Base-by-base conservation (phyloP, 2,329 filamentous ascomycete species). In the Colletotrichum tamarilloi region DNA sequence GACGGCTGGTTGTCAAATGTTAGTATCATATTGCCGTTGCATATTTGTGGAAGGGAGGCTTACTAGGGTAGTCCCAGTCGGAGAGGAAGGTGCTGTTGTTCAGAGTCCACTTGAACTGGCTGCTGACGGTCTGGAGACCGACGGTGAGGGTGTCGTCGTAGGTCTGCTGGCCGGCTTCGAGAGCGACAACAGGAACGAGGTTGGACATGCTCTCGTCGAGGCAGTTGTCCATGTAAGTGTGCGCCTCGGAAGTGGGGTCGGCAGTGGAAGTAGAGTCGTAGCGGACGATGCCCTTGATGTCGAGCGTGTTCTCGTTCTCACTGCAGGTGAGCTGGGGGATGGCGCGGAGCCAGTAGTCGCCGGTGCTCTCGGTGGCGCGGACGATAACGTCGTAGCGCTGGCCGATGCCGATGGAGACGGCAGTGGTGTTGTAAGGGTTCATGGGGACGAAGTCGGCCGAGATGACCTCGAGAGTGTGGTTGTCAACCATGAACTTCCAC, bases 381-480 rank as follows among this genome's bases (percentile, higher is more conserved):
- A 88, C 81, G 28, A 89, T 78, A 5, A 88, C 76, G 72, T 88
- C 86, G 75, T 86, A 86, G 4, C 86, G 81, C 75, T 85, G 83
- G 3, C 81, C 89, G 56, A 89, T 85, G 32, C 81, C 85, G 19
- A 91, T 82, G 24, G 81, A 86, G 22, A 91, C 79, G n/a, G 85
- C 68, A 0, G 84, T 82, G 0, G 89, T 86, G 1, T 81, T 80
- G 72, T 87, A 92, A 0, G 90, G 90, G 26, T 83, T 77, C 26
- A 92, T 84, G 2, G 90, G 88, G 0, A 92, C 88, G 7, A 92
- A 81, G 73, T 92, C 91, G 24, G 81, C 83, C 0, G 86, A 83
- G 55, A 92, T 90, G 38, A 92, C 88, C 0, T 83, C 87, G 75
- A 92, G 78, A 0, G 77, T 85, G 78, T 92, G 91, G 63, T 87